Conservation (phyloP, 768 basidiomycete species). For the Podaxis sp. region DNA sequence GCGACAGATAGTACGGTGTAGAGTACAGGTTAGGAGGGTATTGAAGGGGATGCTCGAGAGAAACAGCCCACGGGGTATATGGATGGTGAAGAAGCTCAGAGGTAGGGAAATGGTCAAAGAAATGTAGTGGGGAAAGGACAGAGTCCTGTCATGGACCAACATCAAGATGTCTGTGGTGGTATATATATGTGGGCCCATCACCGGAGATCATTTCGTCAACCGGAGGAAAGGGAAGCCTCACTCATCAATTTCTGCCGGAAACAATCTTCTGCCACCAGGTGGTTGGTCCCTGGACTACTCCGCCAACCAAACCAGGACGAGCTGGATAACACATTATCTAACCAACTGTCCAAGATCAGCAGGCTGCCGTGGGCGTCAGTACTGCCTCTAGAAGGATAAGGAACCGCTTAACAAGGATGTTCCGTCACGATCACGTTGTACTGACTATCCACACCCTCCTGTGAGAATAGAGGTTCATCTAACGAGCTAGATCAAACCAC, state of each 20-base stretch:
- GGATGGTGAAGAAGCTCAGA: slow-evolving; percentile 13
- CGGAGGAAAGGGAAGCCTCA: slow-evolving; percentile 24
- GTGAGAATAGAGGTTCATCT: background rate
- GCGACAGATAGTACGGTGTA: slow-evolving; percentile 18
- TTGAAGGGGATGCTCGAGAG: slow-evolving; percentile 18
- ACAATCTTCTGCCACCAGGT: slow-evolving; percentile 26
- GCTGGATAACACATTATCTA: background rate
- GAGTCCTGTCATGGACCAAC: slow-evolving; percentile 30
- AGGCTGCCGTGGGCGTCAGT: background rate
- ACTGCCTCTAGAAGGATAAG: background rate
- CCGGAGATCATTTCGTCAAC: slow-evolving; percentile 27
- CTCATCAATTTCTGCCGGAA: slow-evolving; percentile 22
- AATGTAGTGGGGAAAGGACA: slow-evolving; percentile 25
- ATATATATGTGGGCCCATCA: slow-evolving; percentile 36
- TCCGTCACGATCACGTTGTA: slow-evolving; percentile 13
- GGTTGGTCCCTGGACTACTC: slow-evolving; percentile 23
- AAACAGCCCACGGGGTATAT: slow-evolving; percentile 17
- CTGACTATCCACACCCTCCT: background rate
- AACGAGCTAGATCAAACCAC: slow-evolving; percentile 25
- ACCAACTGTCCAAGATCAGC: background rate
- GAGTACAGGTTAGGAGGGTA: slow-evolving; percentile 12
- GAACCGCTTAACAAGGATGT: background rate
- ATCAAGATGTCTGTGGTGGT: slow-evolving; percentile 23
- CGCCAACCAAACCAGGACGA: slow-evolving; percentile 17
- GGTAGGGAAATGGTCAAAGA: slow-evolving; percentile 12